Evolutionary conservation across 306 rosid genomes (phyloP).

Genomic region (Pueraria montana): DNA sequence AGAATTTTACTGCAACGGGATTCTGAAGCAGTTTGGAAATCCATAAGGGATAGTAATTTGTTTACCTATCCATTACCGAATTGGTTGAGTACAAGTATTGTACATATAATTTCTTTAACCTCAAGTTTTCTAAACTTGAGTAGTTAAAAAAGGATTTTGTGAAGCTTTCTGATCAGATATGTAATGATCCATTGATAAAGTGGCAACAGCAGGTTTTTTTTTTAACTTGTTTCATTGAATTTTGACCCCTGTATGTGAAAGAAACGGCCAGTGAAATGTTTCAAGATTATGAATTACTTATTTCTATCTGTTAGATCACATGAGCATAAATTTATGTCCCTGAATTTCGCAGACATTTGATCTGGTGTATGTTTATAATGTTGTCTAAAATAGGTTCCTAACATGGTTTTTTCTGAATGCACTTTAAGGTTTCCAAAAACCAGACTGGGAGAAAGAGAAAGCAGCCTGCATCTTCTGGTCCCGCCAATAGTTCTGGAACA

Average conservation of each 20-base stretch:
- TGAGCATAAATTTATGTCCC: conserved; percentile 9
- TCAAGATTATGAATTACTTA: background rate
- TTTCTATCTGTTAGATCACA: background rate
- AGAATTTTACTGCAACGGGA: background rate
- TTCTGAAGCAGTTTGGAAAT: conserved; percentile 24
- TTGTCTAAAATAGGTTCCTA: conserved; percentile 49
- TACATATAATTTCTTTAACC: background rate
- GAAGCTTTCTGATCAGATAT: background rate
- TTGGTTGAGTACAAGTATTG: conserved; percentile 8
- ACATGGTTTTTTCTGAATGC: conserved; percentile 52
- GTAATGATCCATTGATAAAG: background rate
- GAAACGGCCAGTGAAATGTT: background rate
- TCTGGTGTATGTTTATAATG: background rate
- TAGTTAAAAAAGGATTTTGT: background rate
- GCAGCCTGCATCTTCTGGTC: conserved; percentile 99
- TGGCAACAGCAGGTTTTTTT: background rate
- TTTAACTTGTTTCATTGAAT: too few relatives aligned
- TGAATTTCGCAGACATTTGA: background rate
- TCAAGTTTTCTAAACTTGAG: background rate
- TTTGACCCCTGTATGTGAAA: background rate
- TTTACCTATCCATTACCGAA: background rate
- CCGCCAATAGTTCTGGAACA: conserved; percentile 99
- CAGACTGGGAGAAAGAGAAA: conserved; percentile 98
- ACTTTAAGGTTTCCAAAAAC: conserved; percentile 87
- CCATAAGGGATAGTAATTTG: background rate